Conservation (phyloP, 1,284 basidiomycete genomes). For the Heterobasidion occidentale region DNA sequence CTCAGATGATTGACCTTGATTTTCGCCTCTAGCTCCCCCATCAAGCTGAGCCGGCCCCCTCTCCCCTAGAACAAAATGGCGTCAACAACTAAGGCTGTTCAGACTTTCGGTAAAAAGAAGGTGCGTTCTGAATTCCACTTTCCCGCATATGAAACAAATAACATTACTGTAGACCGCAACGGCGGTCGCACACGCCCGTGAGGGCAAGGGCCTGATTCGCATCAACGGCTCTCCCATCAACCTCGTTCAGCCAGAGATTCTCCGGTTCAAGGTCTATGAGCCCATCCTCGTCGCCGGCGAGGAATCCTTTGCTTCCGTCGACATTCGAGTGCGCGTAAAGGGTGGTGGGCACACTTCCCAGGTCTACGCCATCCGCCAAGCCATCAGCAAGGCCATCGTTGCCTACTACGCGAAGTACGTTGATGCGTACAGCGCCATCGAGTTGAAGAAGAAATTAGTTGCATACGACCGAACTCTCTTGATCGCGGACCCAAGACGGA, state of each 20-base stretch:
- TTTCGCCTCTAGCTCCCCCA: constrained; percentile 5
- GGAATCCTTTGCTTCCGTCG: constrained; percentile 78
- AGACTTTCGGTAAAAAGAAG: constrained; percentile 99
- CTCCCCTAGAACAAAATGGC: constrained; percentile 46
- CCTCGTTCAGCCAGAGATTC: constrained; percentile 90
- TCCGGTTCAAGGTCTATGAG: constrained; percentile 99
- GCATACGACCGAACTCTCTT: constrained; percentile 92
- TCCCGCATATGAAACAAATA: not conserved
- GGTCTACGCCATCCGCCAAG: constrained; percentile 98
- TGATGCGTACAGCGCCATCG: constrained; percentile 95
- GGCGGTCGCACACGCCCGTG: constrained; percentile 92
- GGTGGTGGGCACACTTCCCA: constrained; percentile 99
- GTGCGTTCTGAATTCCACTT: constrained; percentile 30
- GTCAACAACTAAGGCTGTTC: constrained; percentile 79
- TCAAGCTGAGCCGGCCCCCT: constrained; percentile 10
- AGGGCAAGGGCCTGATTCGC: constrained; percentile 96
- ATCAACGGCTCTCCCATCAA: constrained; percentile 96
- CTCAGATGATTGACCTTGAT: not conserved
- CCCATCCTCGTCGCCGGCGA: constrained; percentile 86
- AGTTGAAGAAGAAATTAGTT: constrained; percentile 94
- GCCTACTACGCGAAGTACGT: constrained; percentile 99
- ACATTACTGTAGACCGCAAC: constrained; percentile 74
- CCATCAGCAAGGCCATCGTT: constrained; percentile 96
- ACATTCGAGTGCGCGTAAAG: constrained; percentile 97
- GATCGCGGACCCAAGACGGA: constrained; percentile 97